These are phyloP conservation scores for Neurospora sp. DNA, from an alignment of 495 filamentous ascomycete species.

Conservation along the genomic window DNA sequence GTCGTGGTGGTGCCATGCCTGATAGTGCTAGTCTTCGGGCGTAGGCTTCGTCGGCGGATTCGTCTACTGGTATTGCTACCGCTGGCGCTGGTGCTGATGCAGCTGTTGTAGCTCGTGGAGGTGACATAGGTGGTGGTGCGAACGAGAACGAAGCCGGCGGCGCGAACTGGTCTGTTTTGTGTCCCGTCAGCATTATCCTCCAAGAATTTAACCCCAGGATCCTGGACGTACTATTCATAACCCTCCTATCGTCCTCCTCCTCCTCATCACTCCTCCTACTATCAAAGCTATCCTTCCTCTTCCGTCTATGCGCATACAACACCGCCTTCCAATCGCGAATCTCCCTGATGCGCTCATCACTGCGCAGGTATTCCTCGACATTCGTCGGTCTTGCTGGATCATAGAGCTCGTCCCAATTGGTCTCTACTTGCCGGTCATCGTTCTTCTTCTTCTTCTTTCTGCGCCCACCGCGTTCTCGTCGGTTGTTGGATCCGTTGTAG, in stretches of 20 bases:
- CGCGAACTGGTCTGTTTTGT: conserved; percentile 52
- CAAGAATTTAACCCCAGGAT: not conserved
- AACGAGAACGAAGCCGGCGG: conserved; percentile 59
- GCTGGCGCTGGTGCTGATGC: conserved; percentile 5
- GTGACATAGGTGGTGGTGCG: conserved; percentile 55
- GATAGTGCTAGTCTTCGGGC: conserved; percentile 50
- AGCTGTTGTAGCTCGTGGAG: conserved; percentile 29
- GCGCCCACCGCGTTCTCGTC: conserved; percentile 50
- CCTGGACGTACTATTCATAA: conserved; percentile 37
- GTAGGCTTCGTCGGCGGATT: conserved; percentile 63
- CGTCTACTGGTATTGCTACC: conserved; percentile 36
- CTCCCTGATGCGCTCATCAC: conserved; percentile 73
- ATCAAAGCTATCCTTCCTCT: conserved; percentile 29
- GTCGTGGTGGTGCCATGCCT: conserved; percentile 27
- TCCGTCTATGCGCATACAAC: conserved; percentile 65
- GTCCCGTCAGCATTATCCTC: conserved; percentile 12
- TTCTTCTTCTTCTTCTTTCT: conserved; percentile 74
- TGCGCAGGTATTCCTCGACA: conserved; percentile 76
- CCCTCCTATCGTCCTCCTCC: conserved; percentile 42
- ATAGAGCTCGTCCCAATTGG: conserved; percentile 91
- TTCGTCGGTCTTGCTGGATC: conserved; percentile 76
- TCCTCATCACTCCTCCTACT: conserved; percentile 37
- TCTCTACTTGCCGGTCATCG: conserved; percentile 47
- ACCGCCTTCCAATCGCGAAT: conserved; percentile 81
- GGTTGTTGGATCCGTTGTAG: conserved; percentile 24